Evolutionary conservation across 805 yeast genomes (phyloP).

Genomic region (Ogataea thermomethanolica): DNA sequence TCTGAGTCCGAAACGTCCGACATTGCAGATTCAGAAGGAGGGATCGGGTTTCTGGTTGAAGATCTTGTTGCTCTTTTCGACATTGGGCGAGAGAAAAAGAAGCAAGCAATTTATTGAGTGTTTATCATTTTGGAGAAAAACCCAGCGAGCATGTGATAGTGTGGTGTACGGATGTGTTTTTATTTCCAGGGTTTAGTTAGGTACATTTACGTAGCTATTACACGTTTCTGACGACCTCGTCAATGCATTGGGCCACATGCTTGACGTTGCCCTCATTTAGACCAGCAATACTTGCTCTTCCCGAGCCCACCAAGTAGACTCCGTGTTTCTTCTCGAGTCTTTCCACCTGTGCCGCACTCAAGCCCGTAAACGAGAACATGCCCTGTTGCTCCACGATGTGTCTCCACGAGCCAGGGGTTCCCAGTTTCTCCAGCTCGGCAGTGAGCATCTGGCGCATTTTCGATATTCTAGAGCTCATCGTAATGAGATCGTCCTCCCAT

Average conservation of each 20-base stretch:
- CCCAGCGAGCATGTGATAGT: too few species aligned
- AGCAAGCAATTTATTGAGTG: not conserved
- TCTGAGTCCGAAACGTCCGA: conserved; percentile 26
- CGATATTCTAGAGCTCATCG: conserved; percentile 83
- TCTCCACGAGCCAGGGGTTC: conserved; percentile 89
- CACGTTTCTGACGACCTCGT: conserved; percentile 57
- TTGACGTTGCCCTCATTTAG: conserved; percentile 75
- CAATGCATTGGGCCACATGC: conserved; percentile 76
- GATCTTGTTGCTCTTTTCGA: conserved; percentile 14
- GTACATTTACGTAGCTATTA: not conserved
- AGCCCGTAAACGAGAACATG: conserved; percentile 95
- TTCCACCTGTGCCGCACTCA: conserved; percentile 69
- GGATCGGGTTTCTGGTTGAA: conserved; percentile 1
- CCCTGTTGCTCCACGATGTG: conserved; percentile 91
- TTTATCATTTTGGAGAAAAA: not conserved
- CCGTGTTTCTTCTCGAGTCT: conserved; percentile 75
- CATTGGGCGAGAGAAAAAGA: conserved; percentile 4
- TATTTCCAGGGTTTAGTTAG: conserved; percentile 1
- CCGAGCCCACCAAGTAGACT: conserved; percentile 75
- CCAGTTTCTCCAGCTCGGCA: conserved; percentile 53
- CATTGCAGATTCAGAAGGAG: conserved; percentile 19
- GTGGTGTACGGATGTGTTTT: conserved; percentile 3
- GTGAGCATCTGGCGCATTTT: conserved; percentile 73
- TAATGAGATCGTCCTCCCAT: conserved; percentile 80
- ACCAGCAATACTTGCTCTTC: conserved; percentile 94